Percentiles rank a stretch among this genome's conserved stretches.
phyloP scores from a whole-genome alignment of 257 asterid genomes.

The Solanum neorickii region DNA sequence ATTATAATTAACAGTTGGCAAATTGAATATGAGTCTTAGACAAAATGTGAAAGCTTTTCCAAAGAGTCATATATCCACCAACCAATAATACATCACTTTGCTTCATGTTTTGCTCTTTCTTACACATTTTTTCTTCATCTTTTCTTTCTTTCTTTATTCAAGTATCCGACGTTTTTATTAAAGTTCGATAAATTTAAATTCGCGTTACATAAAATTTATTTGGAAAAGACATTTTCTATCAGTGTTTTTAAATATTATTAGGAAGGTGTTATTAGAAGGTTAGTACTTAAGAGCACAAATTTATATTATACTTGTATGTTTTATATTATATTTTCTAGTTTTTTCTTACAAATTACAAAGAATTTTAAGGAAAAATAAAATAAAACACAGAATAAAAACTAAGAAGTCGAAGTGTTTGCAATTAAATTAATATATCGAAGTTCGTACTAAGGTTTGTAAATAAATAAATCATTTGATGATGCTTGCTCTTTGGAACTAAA shows the following conservation, averaged over 20 bases:
- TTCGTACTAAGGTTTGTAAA: not conserved
- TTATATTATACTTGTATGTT: not conserved
- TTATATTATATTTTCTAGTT: not conserved
- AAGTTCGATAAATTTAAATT: not conserved
- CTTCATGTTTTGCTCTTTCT: not conserved
- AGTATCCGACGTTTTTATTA: rapidly evolving
- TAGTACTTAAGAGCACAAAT: not conserved
- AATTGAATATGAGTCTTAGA: not conserved
- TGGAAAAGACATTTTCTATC: not conserved
- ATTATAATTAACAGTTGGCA: not conserved
- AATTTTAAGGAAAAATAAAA: not conserved
- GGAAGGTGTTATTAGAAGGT: not conserved
- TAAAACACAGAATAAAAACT: not conserved
- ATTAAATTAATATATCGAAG: not conserved
- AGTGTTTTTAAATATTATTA: not conserved
- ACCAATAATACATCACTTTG: not conserved
- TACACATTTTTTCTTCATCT: not conserved
- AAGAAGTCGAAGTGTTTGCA: not conserved
- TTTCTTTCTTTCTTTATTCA: not conserved
- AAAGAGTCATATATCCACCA: not conserved
- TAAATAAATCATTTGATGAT: not conserved
- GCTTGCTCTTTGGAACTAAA: not conserved
- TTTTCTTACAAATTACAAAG: not conserved
- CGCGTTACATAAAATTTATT: rapidly evolving
- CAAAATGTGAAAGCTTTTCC: not conserved